These are phyloP conservation scores for Venturia effusa DNA, from an alignment of 2,329 filamentous ascomycete genomes.

Conservation along the genomic window DNA sequence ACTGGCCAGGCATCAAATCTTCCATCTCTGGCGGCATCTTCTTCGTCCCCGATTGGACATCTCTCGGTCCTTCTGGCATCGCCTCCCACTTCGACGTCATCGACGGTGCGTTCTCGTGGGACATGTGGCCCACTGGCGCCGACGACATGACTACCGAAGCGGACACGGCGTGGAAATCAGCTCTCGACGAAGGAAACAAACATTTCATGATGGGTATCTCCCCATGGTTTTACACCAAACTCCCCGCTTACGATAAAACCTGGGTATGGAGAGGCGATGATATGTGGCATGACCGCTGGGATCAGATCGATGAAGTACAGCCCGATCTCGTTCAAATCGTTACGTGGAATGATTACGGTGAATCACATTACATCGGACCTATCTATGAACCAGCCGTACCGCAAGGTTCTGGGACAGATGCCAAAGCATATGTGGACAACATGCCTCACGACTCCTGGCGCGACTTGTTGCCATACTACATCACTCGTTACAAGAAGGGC, in stretches of 20 bases:
- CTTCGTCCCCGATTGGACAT: conserved; percentile 36
- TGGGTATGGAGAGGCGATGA: conserved; percentile 54
- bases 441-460: conserved; percentile 43
- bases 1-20: conserved; percentile 35
- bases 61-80: conserved; percentile 23
- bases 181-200: conserved; percentile 26
- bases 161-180: conserved; percentile 30
- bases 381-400: conserved; percentile 36
- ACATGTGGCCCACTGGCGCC: conserved; percentile 37
- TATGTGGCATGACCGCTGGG: conserved; percentile 43
- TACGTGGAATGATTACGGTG: conserved; percentile 50
- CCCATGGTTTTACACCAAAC: conserved; percentile 46
- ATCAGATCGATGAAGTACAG: conserved; percentile 22
- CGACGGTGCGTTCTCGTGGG: conserved; percentile 39
- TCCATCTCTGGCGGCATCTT: conserved; percentile 12
- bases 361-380: conserved; percentile 45
- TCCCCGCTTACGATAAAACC: conserved; percentile 47
- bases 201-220: conserved; percentile 39
- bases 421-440: conserved; percentile 37
- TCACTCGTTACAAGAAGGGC: conserved; percentile 38
- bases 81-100: conserved; percentile 31
- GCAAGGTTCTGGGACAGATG: conserved; percentile 37
- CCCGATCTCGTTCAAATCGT: conserved; percentile 44
- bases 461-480: conserved; percentile 39
- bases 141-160: conserved; percentile 39